These are phyloP conservation scores for Rhododendron ovatum DNA, from an alignment of 148 eudicot species.

Conservation along the genomic window DNA sequence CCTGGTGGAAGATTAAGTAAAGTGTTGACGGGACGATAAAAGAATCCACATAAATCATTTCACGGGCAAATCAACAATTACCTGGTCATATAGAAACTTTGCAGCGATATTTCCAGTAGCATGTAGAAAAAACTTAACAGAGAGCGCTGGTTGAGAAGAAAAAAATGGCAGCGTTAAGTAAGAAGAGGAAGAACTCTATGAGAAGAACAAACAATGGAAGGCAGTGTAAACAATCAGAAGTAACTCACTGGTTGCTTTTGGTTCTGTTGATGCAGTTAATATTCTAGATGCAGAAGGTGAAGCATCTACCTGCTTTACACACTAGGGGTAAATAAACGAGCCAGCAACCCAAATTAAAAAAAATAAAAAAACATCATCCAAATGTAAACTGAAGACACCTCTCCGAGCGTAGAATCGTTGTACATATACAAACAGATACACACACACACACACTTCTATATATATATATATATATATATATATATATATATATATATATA, in stretches of 20 bases:
- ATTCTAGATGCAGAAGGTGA: slow-evolving; percentile 19
- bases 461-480: no score
- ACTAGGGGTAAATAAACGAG: not conserved
- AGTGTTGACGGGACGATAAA: slow-evolving; percentile 8
- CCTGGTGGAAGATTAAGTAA: slow-evolving; percentile 28
- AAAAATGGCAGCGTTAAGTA: not conserved
- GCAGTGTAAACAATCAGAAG: not conserved
- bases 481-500: no score
- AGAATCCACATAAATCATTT: not conserved
- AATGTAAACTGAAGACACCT: not conserved
- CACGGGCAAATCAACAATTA: slow-evolving; percentile 16
- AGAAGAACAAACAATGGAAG: slow-evolving; percentile 6
- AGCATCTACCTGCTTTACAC: slow-evolving; percentile 28
- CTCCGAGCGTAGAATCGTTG: not conserved
- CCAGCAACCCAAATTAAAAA: not conserved
- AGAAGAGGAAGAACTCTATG: not conserved
- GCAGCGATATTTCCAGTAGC: slow-evolving; percentile 84
- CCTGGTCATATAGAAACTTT: slow-evolving; percentile 74
- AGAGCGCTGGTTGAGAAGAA: slow-evolving; percentile 25
- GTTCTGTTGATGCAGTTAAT: slow-evolving; percentile 20
- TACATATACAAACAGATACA: no score
- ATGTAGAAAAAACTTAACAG: slow-evolving; percentile 74
- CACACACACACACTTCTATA: no score
- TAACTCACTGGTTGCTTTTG: slow-evolving; percentile 27
- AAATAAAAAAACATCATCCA: not conserved